Evolutionary conservation across 768 basidiomycete species (phyloP).

Genomic region (Podaxis rugospora): DNA sequence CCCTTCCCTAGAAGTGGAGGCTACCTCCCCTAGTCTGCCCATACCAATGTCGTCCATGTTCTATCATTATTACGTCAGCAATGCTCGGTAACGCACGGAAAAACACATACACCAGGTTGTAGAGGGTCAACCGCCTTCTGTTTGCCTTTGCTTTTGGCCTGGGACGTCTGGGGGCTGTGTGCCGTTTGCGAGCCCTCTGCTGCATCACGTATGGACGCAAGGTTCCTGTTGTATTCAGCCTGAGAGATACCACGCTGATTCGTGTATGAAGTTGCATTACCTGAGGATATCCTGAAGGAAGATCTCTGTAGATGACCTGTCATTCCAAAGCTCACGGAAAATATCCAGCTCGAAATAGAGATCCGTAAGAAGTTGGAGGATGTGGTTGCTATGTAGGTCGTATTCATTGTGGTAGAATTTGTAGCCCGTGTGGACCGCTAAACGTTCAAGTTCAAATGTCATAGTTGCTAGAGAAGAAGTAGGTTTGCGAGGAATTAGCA

Average conservation of each 20-base stretch:
- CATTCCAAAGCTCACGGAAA: neutral
- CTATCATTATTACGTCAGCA: too few relatives aligned
- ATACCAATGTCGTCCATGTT: too few relatives aligned
- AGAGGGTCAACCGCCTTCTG: neutral
- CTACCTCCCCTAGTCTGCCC: too few relatives aligned
- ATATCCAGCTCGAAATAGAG: neutral
- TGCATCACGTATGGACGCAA: neutral
- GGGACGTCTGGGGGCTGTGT: neutral
- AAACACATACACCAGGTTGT: too few relatives aligned
- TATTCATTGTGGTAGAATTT: neutral
- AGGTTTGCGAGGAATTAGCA: neutral
- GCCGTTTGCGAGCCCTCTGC: neutral
- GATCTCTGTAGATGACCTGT: neutral
- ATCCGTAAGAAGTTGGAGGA: neutral
- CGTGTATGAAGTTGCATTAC: neutral
- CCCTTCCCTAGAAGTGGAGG: neutral
- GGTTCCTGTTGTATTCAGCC: neutral
- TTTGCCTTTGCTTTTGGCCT: neutral
- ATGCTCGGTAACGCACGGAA: too few relatives aligned
- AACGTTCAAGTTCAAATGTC: neutral
- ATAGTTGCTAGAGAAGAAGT: neutral
- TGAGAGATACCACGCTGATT: neutral
- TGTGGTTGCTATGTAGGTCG: neutral
- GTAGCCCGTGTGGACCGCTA: neutral
- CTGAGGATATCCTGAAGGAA: neutral